Evolutionary conservation across 1,139 yeast genomes (phyloP).

Genomic region (Hyphopichia wangnamkhiaoensis): DNA sequence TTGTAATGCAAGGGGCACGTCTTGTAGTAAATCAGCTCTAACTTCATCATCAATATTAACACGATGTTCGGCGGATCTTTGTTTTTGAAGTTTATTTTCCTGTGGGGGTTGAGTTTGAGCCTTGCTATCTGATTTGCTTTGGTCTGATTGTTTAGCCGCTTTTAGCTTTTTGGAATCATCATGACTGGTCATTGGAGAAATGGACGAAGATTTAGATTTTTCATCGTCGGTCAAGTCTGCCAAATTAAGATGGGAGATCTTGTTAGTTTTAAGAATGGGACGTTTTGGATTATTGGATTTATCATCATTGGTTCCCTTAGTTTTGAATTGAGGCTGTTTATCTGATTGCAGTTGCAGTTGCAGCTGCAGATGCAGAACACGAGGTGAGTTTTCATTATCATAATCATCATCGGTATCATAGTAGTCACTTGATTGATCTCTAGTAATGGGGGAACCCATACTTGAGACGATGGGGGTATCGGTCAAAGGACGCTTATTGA

Average conservation of each 20-base stretch:
- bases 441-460: conserved; percentile 51
- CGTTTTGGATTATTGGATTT: neutral
- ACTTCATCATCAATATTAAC: conserved; percentile 12
- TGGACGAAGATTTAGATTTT: conserved; percentile 8
- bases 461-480: conserved; percentile 70
- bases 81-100: neutral
- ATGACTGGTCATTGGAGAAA: conserved; percentile 15
- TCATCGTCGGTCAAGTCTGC: conserved; percentile 26
- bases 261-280: conserved; percentile 11
- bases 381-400: conserved; percentile 4
- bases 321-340: neutral
- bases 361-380: neutral
- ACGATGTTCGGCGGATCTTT: neutral
- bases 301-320: neutral
- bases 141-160: neutral
- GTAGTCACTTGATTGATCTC: conserved; percentile 34
- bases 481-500: conserved; percentile 67
- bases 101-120: conserved; percentile 1
- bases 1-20: conserved; percentile 37
- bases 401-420: conserved; percentile 19
- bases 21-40: conserved; percentile 26
- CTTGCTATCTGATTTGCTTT: conserved; percentile 4
- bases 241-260: conserved; percentile 45
- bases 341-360: neutral
- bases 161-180: conserved; percentile 10